Evolutionary conservation across 2,329 filamentous ascomycete species (phyloP), one percentile per base, ranked within the genome.

Genomic region (Pseudogymnoascus sp.): DNA sequence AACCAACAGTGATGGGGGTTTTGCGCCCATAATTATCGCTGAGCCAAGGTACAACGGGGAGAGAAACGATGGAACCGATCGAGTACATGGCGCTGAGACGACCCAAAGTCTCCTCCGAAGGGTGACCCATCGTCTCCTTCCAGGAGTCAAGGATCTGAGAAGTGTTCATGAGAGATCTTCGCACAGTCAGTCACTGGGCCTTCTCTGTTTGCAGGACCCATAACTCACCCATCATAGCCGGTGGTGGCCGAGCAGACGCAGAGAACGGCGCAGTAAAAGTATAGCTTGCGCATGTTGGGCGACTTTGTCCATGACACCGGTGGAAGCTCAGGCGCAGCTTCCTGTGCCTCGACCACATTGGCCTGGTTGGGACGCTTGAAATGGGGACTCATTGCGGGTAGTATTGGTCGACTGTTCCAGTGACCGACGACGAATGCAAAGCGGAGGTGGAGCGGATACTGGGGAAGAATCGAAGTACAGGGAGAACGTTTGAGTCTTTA

Each of bases 181-280:
- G 40, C 40, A 44, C 40, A 44, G 40, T 44, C 40, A 44, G 40
- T 44, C 40, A 44, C 40, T 44, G 19, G 40, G 40, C 40, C 40
- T 44, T 44, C 40, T 44, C 40, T 44, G 40, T 44, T 44, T 44
- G 40, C 40, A 23, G 40, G 40, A 23, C 40, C 40, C 40, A 44
- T 44, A 44, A 44, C 40, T 46, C 21, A 46, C 42, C 42, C 75
- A 62, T 75, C 74, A 63, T 73, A 76, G 53, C 74, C 74, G 65
- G 70, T 72, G 44, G 69, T 86, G 50, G 83, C 83, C 26, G 83
- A 86, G 11, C 82, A 83, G 63, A 86, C 75, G 72, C 83, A 82
- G 64, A 87, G 77, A 64, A 86, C 78, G 23, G 78, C 73, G 64
- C 77, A 77, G 70, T 80, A 78, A 59, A 77, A 77, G 70, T 86